phyloP scores from a whole-genome alignment of 2,329 filamentous ascomycete genomes.

The Neurospora sp. region DNA sequence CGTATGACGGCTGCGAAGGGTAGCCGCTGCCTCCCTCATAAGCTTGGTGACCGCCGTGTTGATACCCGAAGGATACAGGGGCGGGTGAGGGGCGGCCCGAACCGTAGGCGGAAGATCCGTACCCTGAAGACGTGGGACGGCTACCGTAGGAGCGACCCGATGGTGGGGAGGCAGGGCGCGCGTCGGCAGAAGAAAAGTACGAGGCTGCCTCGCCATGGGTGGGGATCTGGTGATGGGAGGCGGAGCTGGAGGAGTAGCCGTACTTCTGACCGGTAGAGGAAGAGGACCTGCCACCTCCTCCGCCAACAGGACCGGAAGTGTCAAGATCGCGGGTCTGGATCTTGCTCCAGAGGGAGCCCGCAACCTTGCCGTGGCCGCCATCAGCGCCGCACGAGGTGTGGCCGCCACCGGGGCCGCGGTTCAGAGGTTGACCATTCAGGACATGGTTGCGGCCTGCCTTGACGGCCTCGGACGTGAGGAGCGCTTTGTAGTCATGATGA shows the following conservation, averaged over 20 bases:
- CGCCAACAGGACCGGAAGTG: constrained; percentile 26
- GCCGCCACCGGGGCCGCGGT: constrained; percentile 18
- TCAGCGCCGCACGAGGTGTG: constrained; percentile 24
- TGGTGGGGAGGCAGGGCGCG: not conserved
- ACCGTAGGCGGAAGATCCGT: not conserved
- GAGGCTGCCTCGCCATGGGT: constrained; percentile 13
- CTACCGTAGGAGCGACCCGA: not conserved
- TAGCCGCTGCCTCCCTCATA: not conserved
- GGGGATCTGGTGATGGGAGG: constrained; percentile 17
- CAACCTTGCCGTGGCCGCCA: constrained; percentile 45
- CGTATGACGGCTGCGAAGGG: not conserved
- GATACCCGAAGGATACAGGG: not conserved
- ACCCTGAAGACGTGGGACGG: not conserved
- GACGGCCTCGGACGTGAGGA: constrained; percentile 26
- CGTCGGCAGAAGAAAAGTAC: not conserved
- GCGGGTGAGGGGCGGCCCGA: not conserved
- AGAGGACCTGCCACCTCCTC: constrained; percentile 5
- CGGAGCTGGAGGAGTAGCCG: constrained; percentile 24
- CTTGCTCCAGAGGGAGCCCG: constrained; percentile 51
- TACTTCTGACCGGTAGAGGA: not conserved
- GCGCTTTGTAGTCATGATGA: too few relatives aligned
- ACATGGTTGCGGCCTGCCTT: constrained; percentile 73
- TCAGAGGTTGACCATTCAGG: constrained; percentile 26
- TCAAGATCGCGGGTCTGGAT: constrained; percentile 49
- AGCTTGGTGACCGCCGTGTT: not conserved